Evolutionary conservation across 306 rosid species (phyloP), one percentile per base, ranked within the genome.

Genomic region (Lathyrus tuberosus): DNA sequence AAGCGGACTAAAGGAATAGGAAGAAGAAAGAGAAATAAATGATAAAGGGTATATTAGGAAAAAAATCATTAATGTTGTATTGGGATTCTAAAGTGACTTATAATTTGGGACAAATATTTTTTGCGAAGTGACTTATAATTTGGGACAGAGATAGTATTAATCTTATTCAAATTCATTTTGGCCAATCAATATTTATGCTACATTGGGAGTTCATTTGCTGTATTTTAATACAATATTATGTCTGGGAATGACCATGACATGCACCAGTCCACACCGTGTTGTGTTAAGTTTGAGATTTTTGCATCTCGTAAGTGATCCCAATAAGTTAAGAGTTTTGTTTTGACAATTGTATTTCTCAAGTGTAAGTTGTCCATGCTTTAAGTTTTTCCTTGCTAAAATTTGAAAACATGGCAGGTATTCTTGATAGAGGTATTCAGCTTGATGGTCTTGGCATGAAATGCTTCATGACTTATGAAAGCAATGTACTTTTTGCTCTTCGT

Each of bases 381-480:
- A 67, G 47, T 69, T 40, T 24, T 66, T 58, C 75, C 73, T 67
- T 48, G 69, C 65, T 33, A 31, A 65, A 63, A 71, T 75, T 63
- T 68, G 26, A 56, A 73, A 75, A 65, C 70, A 22, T 76, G 83
- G 70, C 85, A 94, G 97, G 98, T 51, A 90, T 94, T 82, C 98
- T 94, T 80, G 98, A 94, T 52, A 87, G 85, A 76, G 98, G 98
- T 48, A 88, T 94, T 74, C 96, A 87, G 59, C 87, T 94, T 83
- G 94, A 84, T 72, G 96, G 97, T 43, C 67, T 90, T 74, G 98
- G 98, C 53, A 80, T 79, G 95, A 90, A 90, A 87, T 84, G 79
- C 75, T 94, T 94, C 80, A 74, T 90, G 90, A 94, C 98, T 67
- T 94, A 87, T 77, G 98, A 94, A 80, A 90, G 98, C 96, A 94